Conservation (phyloP, 2,329 filamentous ascomycete species). For the Fusarium temperatum region DNA sequence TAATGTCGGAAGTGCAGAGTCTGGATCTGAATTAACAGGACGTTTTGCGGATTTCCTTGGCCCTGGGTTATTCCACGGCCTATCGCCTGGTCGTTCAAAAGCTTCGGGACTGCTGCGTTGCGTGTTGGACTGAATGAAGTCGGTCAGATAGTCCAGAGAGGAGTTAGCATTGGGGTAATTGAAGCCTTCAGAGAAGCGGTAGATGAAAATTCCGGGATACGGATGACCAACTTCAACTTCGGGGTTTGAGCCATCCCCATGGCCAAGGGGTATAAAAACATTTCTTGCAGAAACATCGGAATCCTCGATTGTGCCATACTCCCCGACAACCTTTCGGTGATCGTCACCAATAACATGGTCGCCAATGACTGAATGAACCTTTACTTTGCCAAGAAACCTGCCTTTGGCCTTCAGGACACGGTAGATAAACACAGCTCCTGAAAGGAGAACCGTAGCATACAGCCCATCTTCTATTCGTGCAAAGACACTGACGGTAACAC, state of each 20-base stretch:
- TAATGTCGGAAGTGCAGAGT: constrained; percentile 71
- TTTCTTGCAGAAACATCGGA: constrained; percentile 69
- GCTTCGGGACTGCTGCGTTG: constrained; percentile 77
- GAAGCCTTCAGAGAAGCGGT: constrained; percentile 93
- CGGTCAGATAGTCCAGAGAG: constrained; percentile 81
- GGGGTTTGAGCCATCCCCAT: constrained; percentile 91
- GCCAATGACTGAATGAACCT: constrained; percentile 81
- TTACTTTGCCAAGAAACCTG: constrained; percentile 75
- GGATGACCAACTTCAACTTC: constrained; percentile 80
- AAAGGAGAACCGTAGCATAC: constrained; percentile 83
- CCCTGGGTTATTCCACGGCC: constrained; percentile 95
- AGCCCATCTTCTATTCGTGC: constrained; percentile 90
- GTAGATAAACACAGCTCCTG: constrained; percentile 81
- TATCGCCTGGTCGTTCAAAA: constrained; percentile 75
- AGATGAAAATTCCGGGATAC: constrained; percentile 94
- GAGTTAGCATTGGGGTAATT: constrained; percentile 95
- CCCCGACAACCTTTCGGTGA: constrained; percentile 54
- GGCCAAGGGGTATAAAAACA: constrained; percentile 86
- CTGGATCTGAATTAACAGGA: constrained; percentile 38
- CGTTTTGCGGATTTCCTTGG: constrained; percentile 60
- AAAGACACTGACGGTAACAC: constrained; percentile 91
- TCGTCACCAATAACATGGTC: constrained; percentile 77
- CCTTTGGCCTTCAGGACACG: constrained; percentile 85
- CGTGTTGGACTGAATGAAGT: constrained; percentile 74
- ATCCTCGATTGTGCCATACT: constrained; percentile 66